phyloP scores from a whole-genome alignment of 257 asterid species.

The Jaltomata sinuosa region DNA sequence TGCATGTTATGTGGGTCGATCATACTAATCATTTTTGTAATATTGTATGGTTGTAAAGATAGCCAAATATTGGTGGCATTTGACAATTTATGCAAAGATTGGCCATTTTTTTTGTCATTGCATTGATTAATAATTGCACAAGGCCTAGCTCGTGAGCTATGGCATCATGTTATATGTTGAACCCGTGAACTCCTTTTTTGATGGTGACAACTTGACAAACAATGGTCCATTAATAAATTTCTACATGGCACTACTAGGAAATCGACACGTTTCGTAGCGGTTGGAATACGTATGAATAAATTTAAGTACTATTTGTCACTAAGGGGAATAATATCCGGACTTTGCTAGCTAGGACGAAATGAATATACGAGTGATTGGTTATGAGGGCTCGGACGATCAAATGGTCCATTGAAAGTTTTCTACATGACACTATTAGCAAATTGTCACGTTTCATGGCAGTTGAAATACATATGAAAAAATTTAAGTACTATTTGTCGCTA shows the following conservation, averaged over 20 bases:
- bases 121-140: conserved; percentile 2
- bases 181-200: conserved; percentile 38
- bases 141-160: conserved; percentile 16
- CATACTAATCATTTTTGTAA: background rate
- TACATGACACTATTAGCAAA: background rate
- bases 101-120: conserved; percentile 3
- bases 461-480: background rate
- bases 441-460: background rate
- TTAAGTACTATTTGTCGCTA: background rate
- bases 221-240: background rate
- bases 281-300: background rate
- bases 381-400: background rate
- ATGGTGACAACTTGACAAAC: background rate
- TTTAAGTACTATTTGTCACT: background rate
- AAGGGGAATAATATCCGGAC: background rate
- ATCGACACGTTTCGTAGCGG: background rate
- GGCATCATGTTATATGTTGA: conserved; percentile 1
- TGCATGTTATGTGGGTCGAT: conserved; percentile 7
- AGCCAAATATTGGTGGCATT: background rate
- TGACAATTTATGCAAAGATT: background rate
- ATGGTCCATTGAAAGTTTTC: background rate
- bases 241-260: background rate
- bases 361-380: background rate
- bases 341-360: background rate
- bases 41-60: background rate